phyloP scores from a whole-genome alignment of 768 basidiomycete species.

The Arthromyces matolae region DNA sequence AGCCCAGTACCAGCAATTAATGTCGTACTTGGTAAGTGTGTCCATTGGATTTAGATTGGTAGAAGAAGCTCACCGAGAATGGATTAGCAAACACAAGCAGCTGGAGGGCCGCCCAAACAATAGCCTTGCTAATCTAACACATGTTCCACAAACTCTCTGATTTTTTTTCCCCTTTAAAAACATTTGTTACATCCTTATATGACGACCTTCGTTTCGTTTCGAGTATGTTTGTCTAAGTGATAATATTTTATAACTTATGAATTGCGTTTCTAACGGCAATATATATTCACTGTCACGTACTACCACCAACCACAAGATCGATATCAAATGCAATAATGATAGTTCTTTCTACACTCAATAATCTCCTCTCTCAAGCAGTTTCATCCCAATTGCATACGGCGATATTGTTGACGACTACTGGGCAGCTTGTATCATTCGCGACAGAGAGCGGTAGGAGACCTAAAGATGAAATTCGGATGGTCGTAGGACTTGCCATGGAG shows the following conservation, averaged over 20 bases:
- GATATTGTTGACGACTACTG: conserved; percentile 66
- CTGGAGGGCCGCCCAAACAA: conserved; percentile 13
- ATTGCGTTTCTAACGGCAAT: conserved; percentile 7
- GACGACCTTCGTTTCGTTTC: too few relatives aligned
- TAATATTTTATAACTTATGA: background rate
- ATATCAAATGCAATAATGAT: too few relatives aligned
- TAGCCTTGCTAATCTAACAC: background rate
- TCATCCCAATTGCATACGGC: conserved; percentile 65
- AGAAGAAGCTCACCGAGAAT: background rate
- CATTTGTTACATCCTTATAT: too few relatives aligned
- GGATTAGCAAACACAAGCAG: conserved; percentile 33
- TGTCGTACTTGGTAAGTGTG: conserved; percentile 63
- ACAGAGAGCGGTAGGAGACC: conserved; percentile 43
- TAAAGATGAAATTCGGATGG: conserved; percentile 72
- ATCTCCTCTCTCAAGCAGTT: conserved; percentile 59
- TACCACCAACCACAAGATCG: too few relatives aligned
- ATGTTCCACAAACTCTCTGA: too few relatives aligned
- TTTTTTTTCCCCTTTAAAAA: too few relatives aligned
- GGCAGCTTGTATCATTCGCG: conserved; percentile 68
- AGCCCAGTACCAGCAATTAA: conserved; percentile 59
- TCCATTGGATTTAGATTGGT: background rate
- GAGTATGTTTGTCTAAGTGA: conserved; percentile 1
- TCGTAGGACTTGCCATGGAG: conserved; percentile 70
- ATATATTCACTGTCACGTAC: background rate
- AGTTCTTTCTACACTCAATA: conserved; percentile 63